phyloP scores from a whole-genome alignment of 1,284 basidiomycete species.

The Bondarzewia mesenterica region DNA sequence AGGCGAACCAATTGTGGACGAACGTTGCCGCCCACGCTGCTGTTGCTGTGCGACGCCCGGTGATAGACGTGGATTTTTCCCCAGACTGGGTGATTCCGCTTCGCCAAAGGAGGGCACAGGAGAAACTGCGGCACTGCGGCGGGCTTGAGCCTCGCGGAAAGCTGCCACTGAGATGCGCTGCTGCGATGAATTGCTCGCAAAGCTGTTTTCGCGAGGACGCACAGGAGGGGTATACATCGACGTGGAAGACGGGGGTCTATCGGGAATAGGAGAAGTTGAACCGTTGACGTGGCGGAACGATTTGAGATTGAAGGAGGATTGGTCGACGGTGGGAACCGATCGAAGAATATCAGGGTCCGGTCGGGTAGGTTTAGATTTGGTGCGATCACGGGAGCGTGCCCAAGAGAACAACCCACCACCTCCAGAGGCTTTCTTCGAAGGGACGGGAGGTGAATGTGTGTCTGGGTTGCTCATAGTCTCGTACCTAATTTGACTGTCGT shows the following conservation, averaged over 20 bases:
- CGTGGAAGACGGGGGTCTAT: slow-evolving; percentile 17
- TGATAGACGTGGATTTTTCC: slow-evolving; percentile 1
- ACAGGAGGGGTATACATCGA: slow-evolving; percentile 20
- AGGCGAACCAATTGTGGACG: slow-evolving; percentile 6
- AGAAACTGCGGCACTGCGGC: slow-evolving; percentile 51
- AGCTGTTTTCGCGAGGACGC: slow-evolving; percentile 23
- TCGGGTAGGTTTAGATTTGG: slow-evolving; percentile 30
- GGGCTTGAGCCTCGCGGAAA: slow-evolving; percentile 67
- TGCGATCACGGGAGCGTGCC: slow-evolving; percentile 17
- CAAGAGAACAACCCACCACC: slow-evolving; percentile 43
- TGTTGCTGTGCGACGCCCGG: slow-evolving; percentile 6
- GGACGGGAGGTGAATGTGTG: not conserved
- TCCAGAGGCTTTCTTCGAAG: slow-evolving; percentile 23
- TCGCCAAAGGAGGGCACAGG: slow-evolving; percentile 46
- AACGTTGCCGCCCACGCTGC: slow-evolving; percentile 9
- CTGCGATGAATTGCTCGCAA: not conserved
- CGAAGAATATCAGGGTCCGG: slow-evolving; percentile 10
- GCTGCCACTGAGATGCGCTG: slow-evolving; percentile 72
- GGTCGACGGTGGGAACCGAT: slow-evolving; percentile 8
- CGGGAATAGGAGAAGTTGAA: slow-evolving; percentile 20
- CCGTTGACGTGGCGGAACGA: slow-evolving; percentile 54
- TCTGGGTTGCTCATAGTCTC: not conserved
- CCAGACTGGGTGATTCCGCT: not conserved
- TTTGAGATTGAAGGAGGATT: slow-evolving; percentile 45
- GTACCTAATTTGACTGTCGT: not conserved